Evolutionary conservation across 1,284 basidiomycete species (phyloP), one percentile per base, ranked within the genome.

Genomic region (Sporisorium scitamineum): DNA sequence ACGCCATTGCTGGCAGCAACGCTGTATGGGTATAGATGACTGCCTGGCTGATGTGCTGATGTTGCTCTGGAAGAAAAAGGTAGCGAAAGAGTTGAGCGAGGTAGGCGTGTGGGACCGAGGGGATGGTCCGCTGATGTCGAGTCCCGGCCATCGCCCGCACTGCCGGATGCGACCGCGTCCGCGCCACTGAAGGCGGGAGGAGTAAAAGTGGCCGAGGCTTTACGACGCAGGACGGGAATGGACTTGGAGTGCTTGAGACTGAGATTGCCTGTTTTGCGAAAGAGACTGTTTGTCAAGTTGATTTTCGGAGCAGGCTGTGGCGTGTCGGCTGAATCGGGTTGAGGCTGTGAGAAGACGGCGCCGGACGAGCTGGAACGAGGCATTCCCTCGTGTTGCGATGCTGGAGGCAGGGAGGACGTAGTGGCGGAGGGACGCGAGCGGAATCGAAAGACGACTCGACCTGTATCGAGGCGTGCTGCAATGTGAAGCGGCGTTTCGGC

Each of bases 391-490:
- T 54, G 70, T 6, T 55, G 52, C 22, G 34, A 14, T 16, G 32
- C 32, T 48, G 52, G 47, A 5, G 29, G 31, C 6, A 48, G 24
- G 1, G 18, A 3, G 6, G n/a, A 22, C 39, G 52, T 18, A 7
- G 54, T 24, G 22, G 29, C 52, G 3, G 42, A 11, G 31, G 50
- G 59, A 26, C 64, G 61, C n/a, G 65, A 70, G 51, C 69, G 61
- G 70, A 81, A 81, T 8, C 73, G 69, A 20, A 80, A 81, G 41
- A 73, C 60, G 44, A 74, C 37, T 16, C 79, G 62, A n/a, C 78
- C 80, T 5, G 61, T 70, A 20, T 65, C 61, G 27, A 80, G 51
- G n/a, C 66, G 59, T 27, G 55, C 39, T 22, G 80, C 80, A 2
- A 82, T 82, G 24, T 58, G 55, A 24, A 78, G 75, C 2, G 78